Conservation (phyloP, 1,284 basidiomycete genomes). For the Cryptococcus hybrid region DNA sequence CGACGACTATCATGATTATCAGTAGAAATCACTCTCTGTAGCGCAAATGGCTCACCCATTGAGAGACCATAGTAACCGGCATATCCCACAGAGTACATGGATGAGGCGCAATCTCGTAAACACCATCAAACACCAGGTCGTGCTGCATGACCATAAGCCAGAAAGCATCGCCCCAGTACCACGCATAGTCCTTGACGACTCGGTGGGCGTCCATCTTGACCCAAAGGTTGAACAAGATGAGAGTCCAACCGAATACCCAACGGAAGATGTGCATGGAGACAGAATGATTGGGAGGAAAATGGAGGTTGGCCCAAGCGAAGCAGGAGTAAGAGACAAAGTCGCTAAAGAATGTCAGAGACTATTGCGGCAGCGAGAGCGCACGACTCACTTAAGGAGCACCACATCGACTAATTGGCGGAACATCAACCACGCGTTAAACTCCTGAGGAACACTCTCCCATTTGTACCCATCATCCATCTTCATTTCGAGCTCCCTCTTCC, state of each 20-base stretch:
- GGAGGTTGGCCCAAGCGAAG: constrained; percentile 90
- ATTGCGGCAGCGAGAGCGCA: neutral
- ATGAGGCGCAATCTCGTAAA: constrained; percentile 71
- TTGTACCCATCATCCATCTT: constrained; percentile 93
- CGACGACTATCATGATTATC: constrained; percentile 33
- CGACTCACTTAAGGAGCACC: constrained; percentile 84
- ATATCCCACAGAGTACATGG: constrained; percentile 71
- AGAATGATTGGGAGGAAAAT: constrained; percentile 75
- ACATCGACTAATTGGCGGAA: constrained; percentile 75
- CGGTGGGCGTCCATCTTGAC: constrained; percentile 97
- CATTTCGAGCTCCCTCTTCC: constrained; percentile 76
- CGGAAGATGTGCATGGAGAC: constrained; percentile 72
- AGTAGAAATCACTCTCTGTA: neutral
- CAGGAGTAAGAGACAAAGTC: constrained; percentile 94
- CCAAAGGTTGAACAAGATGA: constrained; percentile 97
- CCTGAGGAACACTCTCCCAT: constrained; percentile 66
- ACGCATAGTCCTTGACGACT: constrained; percentile 79
- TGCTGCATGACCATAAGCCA: constrained; percentile 63
- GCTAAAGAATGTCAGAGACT: constrained; percentile 51
- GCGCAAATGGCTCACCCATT: constrained; percentile 54
- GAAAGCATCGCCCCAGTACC: constrained; percentile 99
- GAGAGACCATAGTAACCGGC: constrained; percentile 96
- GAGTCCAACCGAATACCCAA: constrained; percentile 78
- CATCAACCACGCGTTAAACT: constrained; percentile 53
- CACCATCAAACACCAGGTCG: constrained; percentile 92